Evolutionary conservation across 345 rosid genomes (phyloP), one percentile per base, ranked within the genome.

Genomic region (Citrus trifoliata): DNA sequence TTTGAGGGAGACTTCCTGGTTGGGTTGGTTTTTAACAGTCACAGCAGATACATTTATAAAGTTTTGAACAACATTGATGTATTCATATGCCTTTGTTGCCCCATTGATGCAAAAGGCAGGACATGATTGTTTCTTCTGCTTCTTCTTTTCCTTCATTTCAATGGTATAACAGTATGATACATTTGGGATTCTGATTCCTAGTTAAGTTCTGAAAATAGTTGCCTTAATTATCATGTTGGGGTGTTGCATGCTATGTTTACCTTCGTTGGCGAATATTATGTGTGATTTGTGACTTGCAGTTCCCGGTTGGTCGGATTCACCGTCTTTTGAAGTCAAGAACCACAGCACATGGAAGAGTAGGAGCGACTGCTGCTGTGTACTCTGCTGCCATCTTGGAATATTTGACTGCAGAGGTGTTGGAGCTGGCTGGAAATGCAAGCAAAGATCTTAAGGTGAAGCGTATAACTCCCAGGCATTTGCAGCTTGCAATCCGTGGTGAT

Each of bases 381-480:
- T 82, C 90, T 22, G 92, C 95, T 6, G 90, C 95, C 21, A 91
- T 91, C 32, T 79, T 91, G 70, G 95, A 89, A 80, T 91, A 91
- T 71, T 78, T 91, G 58, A 91, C 93, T 5, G 93, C 95, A 0
- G 95, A 89, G 82, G 95, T 91, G 62, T 69, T 89, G 78, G 93
- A 91, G 79, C 80, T 91, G 48, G 95, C 95, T n/a, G 92, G 90
- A 70, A 91, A 89, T 24, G 92, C 93, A 0, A 91, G 92, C 85
- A 91, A 89, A 78, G 95, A 91, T 88, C 90, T 89, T 7, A 91
- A 91, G 80, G 93, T 91, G 73, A 91, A 89, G 70, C 89, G 93
- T 60, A 89, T 89, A 40, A 88, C 95, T 4, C 93, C 95, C 14
- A 86, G 93, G 82, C 95, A 91, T 25, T 60, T 91, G 86, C 93